Conservation (phyloP, 2,329 filamentous ascomycete genomes). For the Periconia macrospinosa region DNA sequence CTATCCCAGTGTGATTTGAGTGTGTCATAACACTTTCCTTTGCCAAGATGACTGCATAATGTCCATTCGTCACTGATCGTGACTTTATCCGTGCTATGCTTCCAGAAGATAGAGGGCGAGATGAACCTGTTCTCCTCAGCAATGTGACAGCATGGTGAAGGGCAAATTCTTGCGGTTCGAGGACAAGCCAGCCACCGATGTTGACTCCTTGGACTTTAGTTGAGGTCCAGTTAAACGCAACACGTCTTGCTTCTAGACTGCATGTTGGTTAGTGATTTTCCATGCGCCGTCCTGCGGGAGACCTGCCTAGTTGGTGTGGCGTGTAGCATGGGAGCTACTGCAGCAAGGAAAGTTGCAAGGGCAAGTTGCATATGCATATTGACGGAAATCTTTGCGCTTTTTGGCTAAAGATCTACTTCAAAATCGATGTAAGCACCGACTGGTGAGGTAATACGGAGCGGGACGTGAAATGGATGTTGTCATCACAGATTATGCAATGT, state of each 20-base stretch:
- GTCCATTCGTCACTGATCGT: conserved; percentile 55
- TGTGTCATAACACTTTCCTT: conserved; percentile 43
- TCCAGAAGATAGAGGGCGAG: conserved; percentile 57
- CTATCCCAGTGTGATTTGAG: conserved; percentile 56
- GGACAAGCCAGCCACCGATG: conserved; percentile 39
- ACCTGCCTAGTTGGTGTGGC: conserved; percentile 22
- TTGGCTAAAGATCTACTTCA: background rate
- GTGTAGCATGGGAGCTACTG: conserved; percentile 9
- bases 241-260: conserved; percentile 11
- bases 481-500: too few relatives aligned
- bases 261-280: background rate
- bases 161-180: conserved; percentile 27
- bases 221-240: conserved; percentile 45
- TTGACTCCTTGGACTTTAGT: conserved; percentile 44
- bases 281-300: background rate
- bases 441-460: too few relatives aligned
- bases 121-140: conserved; percentile 48
- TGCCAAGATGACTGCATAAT: conserved; percentile 52
- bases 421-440: background rate
- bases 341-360: conserved; percentile 14
- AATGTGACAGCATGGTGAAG: background rate
- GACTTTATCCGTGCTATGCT: conserved; percentile 26
- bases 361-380: conserved; percentile 12
- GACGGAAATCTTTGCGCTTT: background rate
- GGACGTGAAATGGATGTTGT: too few relatives aligned